Base-by-base conservation (phyloP, 306 rosid genomes). In the Ormosia emarginata region DNA sequence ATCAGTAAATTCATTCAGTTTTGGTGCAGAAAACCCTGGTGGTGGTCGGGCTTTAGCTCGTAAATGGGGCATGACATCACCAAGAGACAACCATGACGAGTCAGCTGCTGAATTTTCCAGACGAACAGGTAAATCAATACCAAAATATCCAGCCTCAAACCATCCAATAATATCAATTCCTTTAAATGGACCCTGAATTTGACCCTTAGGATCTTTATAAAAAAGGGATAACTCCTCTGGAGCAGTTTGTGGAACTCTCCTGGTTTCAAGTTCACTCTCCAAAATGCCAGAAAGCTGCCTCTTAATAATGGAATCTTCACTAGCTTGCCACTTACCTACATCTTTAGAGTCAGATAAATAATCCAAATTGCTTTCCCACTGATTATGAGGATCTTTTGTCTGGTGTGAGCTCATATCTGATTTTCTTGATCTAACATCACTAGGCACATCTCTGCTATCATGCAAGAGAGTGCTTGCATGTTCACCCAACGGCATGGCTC, bases 91-190 rank as follows among this genome's bases (percentile, higher is more conserved):
- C 91, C 97, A 96, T 3, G 98, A 93, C 8, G 84, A 68, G 68
- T 91, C 97, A 52, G 56, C 83, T 2, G 91, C 81, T 13, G 97
- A 90, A 78, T 73, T 85, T 83, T 78, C 89, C 77, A 47, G 82
- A 34, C 92, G 90, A 49, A 93, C 98, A 63, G 83, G 91, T 81
- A 96, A 87, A 74, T 96, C 99, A 67, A 96, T 90, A 75, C 99
- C 99, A 91, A 96, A 96, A 86, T 93, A 96, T 34, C 97, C 99
- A 64, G 89, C 89, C 89, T 96, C 99, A 82, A 93, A 91, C 99
- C 99, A 96, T 39, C 95, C 96, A 84, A 96, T 92, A 52, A 96
- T 89, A 84, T 96, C 99, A 84, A 88, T 87, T 78, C 99, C 99
- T 67, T 89, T 83, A 75, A 96, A 96, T 39, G 99, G 98, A 36